These are phyloP conservation scores for Salix udensis DNA, from an alignment of 345 rosid species.

Conservation along the genomic window DNA sequence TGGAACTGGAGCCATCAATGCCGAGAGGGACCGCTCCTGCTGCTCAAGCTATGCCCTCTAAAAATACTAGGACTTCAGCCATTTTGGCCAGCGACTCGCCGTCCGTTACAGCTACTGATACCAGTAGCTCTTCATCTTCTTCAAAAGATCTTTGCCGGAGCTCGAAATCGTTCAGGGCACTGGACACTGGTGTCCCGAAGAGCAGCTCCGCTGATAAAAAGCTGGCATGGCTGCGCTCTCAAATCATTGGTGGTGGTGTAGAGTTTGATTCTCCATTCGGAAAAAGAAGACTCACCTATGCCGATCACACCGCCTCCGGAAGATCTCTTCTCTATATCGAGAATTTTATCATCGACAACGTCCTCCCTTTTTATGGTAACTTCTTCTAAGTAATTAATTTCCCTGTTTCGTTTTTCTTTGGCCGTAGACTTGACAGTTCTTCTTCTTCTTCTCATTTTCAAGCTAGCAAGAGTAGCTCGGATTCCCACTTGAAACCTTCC, in stretches of 20 bases:
- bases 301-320: constrained; percentile 63
- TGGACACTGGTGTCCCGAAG: constrained; percentile 28
- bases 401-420: too few relatives aligned
- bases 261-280: constrained; percentile 57
- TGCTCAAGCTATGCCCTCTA: neutral
- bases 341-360: constrained; percentile 39
- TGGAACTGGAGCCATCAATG: neutral
- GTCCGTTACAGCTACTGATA: neutral
- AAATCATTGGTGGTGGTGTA: constrained; percentile 37
- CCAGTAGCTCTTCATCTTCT: neutral
- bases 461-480: neutral
- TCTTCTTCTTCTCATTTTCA: neutral
- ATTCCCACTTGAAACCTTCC: neutral
- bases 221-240: constrained; percentile 48
- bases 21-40: neutral
- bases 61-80: neutral
- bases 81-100: neutral
- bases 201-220: constrained; percentile 17
- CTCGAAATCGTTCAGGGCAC: constrained; percentile 12
- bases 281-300: constrained; percentile 39
- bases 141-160: neutral
- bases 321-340: constrained; percentile 49
- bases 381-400: neutral
- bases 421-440: neutral
- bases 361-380: constrained; percentile 57